phyloP scores from a whole-genome alignment of 2,329 filamentous ascomycete genomes.

The Diaporthe amygdali region DNA sequence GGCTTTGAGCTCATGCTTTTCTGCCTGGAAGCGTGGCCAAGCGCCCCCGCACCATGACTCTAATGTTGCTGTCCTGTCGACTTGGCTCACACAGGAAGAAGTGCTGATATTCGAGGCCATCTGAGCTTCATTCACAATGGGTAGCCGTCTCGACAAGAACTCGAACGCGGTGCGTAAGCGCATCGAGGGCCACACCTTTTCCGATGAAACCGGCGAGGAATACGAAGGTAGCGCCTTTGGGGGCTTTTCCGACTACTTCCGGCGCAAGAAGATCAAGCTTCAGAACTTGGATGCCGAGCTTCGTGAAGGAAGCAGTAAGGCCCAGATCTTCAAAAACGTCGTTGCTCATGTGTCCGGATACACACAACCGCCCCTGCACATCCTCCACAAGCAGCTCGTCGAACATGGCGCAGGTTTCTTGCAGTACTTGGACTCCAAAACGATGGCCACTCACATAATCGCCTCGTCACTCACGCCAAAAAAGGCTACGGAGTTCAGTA shows the following conservation, averaged over 20 bases:
- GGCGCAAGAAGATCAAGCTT: slow-evolving; percentile 94
- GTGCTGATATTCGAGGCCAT: slow-evolving; percentile 20
- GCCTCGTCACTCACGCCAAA: slow-evolving; percentile 89
- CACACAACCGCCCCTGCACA: slow-evolving; percentile 85
- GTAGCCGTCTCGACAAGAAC: slow-evolving; percentile 66
- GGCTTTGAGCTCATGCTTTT: not conserved
- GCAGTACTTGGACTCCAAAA: slow-evolving; percentile 95
- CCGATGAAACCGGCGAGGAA: slow-evolving; percentile 85
- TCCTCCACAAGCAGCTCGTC: slow-evolving; percentile 84
- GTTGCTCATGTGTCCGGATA: slow-evolving; percentile 95
- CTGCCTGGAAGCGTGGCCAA: not conserved
- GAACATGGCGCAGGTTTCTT: slow-evolving; percentile 93
- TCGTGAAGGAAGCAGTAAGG: slow-evolving; percentile 73
- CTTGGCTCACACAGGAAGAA: slow-evolving; percentile 7
- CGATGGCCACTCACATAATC: slow-evolving; percentile 93
- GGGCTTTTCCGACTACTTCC: slow-evolving; percentile 89
- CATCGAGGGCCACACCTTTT: slow-evolving; percentile 72
- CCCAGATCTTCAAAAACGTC: slow-evolving; percentile 87
- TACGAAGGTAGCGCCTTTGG: slow-evolving; percentile 88
- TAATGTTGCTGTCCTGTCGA: not conserved
- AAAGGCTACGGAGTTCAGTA: slow-evolving; percentile 86
- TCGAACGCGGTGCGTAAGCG: slow-evolving; percentile 66
- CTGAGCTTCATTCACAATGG: slow-evolving; percentile 49
- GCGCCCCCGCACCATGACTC: slow-evolving; percentile 15
- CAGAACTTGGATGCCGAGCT: slow-evolving; percentile 91